Percentiles rank a stretch among this genome's conserved stretches.
These are phyloP conservation scores for Dipodascopsis tothii DNA, from an alignment of 805 yeast species.

Conservation along the genomic window DNA sequence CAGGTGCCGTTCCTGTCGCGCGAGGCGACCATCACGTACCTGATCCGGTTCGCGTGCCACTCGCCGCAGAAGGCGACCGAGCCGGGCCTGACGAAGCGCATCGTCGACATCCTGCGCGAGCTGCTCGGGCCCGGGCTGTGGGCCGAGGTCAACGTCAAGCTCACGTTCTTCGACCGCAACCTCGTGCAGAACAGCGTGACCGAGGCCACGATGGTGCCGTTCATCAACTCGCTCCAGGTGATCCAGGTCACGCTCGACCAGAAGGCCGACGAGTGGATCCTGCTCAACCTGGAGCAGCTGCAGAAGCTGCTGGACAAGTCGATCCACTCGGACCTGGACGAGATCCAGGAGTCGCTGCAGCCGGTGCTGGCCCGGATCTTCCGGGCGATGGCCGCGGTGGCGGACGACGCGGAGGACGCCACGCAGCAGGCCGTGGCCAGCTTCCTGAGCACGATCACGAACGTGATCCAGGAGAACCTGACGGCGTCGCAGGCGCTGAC, in stretches of 20 bases:
- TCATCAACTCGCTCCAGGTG: constrained; percentile 85
- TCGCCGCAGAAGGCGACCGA: constrained; percentile 80
- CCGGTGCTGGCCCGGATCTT: constrained; percentile 64
- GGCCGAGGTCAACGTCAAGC: constrained; percentile 82
- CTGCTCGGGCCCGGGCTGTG: constrained; percentile 67
- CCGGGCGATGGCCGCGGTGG: constrained; percentile 48
- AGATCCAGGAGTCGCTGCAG: constrained; percentile 76
- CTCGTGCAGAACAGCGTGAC: constrained; percentile 70
- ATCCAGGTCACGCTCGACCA: constrained; percentile 74
- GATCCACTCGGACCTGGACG: constrained; percentile 73
- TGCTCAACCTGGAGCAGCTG: constrained; percentile 58
- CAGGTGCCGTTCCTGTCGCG: constrained; percentile 59
- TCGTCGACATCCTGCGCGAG: constrained; percentile 67
- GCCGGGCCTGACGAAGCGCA: constrained; percentile 70
- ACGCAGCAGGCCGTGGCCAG: constrained; percentile 55
- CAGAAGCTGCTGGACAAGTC: constrained; percentile 73
- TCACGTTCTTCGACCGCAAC: constrained; percentile 82
- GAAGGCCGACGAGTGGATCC: constrained; percentile 71
- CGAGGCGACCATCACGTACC: constrained; percentile 83
- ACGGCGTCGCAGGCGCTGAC: constrained; percentile 65
- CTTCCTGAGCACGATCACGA: constrained; percentile 53
- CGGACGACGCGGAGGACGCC: constrained; percentile 41
- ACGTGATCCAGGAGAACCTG: constrained; percentile 73
- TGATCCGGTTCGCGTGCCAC: constrained; percentile 80
- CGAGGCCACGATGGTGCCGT: constrained; percentile 52